Evolutionary conservation across 768 basidiomycete species (phyloP).

Genomic region (Boletus rubroflammeus): DNA sequence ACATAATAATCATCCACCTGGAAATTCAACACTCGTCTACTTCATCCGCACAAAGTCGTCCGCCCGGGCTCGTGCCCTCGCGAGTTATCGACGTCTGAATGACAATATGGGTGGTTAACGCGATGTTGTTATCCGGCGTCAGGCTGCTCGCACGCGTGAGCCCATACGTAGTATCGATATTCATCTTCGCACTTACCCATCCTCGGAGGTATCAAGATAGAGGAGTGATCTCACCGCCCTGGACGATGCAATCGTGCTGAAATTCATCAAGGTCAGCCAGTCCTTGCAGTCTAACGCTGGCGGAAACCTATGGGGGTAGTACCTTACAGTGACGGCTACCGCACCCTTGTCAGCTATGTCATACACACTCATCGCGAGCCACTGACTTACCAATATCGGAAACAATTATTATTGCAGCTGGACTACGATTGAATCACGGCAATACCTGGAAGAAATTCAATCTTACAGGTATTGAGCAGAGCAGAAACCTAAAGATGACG

Average conservation of each 20-base stretch:
- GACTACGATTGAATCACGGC: neutral
- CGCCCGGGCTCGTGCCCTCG: neutral
- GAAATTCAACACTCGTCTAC: neutral
- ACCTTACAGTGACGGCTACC: conserved; percentile 14
- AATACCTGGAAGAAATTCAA: neutral
- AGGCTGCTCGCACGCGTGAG: conserved; percentile 8
- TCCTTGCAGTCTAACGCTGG: neutral
- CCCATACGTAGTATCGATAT: neutral
- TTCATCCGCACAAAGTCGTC: neutral
- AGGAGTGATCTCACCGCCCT: conserved; percentile 13
- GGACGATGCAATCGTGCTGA: conserved; percentile 7
- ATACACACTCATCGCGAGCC: neutral
- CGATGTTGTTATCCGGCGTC: neutral
- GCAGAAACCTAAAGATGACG: conserved; percentile 3
- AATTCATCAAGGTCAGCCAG: neutral
- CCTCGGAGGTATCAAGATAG: neutral
- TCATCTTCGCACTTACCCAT: conserved; percentile 1
- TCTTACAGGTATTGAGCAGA: conserved; percentile 8
- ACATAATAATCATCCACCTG: too few species aligned
- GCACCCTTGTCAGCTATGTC: neutral
- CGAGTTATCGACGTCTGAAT: neutral
- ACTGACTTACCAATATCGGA: conserved; percentile 1
- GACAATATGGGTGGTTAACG: conserved; percentile 12
- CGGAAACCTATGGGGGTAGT: neutral
- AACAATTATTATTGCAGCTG: neutral